Base-by-base conservation (phyloP, 352 stramenopile genomes). In the Pythium oligandrum region DNA sequence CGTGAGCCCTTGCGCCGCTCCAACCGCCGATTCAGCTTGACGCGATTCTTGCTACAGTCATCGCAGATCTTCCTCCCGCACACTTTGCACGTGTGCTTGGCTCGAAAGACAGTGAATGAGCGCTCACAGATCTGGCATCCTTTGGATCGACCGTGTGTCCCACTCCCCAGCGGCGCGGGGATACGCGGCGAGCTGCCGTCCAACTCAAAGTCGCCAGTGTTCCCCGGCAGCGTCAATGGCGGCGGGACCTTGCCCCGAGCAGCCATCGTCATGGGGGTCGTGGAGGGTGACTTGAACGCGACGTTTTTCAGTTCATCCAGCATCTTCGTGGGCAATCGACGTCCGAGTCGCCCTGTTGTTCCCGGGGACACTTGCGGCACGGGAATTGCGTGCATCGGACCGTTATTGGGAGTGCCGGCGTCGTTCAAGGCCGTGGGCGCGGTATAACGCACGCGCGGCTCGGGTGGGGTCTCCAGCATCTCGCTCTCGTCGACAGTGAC, bases 41-140 rank as follows among this genome's bases (percentile, higher is more conserved):
- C 73, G 36, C 83, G 63, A 63, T 82, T 93, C 66, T 89, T 87
- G 59, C 78, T 90, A 64, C 83, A 93, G 68, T 90, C 78, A 48
- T 93, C 82, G 53, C 83, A 93, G 47, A 90, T 82, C 56, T 84
- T 83, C 42, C 73, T 65, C 37, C 61, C 50, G 53, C 83, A 93
- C 4, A 86, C 55, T 59, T 87, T 86, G 57, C 83, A 93, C 56
- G 80, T 89, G 56, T 93, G 83, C 61, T 90, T 90, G 47, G 80
- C 66, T 38, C 78, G 78, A 50, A 93, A 90, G 40, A 93, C 78
- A 2, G 74, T 64, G 40, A 90, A 90, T 31, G 80, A 85, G 2
- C 77, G 75, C 48, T 88, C 75, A 52, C 80, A 90, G 40, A 86
- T 72, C 10, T 63, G 70, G 49, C 80, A 90, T 33, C 64, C 65